Evolutionary conservation across 1,284 basidiomycete species (phyloP).

Genomic region (Xanthoconium separans): DNA sequence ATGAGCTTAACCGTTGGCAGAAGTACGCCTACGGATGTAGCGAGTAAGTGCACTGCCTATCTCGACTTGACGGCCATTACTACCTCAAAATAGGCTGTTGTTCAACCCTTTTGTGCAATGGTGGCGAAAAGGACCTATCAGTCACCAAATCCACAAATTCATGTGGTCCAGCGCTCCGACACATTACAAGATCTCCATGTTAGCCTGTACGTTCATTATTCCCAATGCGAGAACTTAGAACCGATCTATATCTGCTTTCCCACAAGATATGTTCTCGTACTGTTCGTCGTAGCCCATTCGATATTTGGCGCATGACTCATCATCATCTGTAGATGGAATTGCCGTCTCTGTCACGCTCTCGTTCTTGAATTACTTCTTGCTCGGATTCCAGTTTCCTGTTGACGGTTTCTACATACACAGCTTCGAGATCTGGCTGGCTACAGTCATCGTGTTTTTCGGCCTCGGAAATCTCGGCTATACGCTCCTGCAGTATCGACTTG

Average conservation of each 20-base stretch:
- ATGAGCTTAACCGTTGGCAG: slow-evolving; percentile 83
- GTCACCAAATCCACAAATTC: slow-evolving; percentile 74
- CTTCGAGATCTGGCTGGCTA: slow-evolving; percentile 78
- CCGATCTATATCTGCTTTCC: slow-evolving; percentile 13
- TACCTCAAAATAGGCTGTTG: slow-evolving; percentile 57
- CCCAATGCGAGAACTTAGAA: not conserved
- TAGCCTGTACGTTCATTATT: slow-evolving; percentile 61
- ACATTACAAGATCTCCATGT: slow-evolving; percentile 81
- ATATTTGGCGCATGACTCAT: not conserved
- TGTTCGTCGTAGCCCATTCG: slow-evolving; percentile 39
- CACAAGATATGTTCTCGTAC: slow-evolving; percentile 82
- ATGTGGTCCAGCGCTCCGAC: slow-evolving; percentile 74
- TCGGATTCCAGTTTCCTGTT: slow-evolving; percentile 64
- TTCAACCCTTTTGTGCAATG: slow-evolving; percentile 76
- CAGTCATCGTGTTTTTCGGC: slow-evolving; percentile 72
- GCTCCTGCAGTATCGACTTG: slow-evolving; percentile 74
- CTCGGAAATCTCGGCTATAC: slow-evolving; percentile 73
- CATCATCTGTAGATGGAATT: slow-evolving; percentile 62
- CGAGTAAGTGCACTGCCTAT: slow-evolving; percentile 7
- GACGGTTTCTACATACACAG: slow-evolving; percentile 71
- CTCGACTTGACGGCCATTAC: slow-evolving; percentile 2
- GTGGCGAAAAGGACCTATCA: slow-evolving; percentile 75
- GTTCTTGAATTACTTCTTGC: slow-evolving; percentile 67
- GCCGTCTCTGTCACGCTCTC: slow-evolving; percentile 65
- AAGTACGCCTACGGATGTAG: slow-evolving; percentile 75